Base-by-base conservation (phyloP, 495 filamentous ascomycete genomes). In the Corynascus novoguineensis region DNA sequence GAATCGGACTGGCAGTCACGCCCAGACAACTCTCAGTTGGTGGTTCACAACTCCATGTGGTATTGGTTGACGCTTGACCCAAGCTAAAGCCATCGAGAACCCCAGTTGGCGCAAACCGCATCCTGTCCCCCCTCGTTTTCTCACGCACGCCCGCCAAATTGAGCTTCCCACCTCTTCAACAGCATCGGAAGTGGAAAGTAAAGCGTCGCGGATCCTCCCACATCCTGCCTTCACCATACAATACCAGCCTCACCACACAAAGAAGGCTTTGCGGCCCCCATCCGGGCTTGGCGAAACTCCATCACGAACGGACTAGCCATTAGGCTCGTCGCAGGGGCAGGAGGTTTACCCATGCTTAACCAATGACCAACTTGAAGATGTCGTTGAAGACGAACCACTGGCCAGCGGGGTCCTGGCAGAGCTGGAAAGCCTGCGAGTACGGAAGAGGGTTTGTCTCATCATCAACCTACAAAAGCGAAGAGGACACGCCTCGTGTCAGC, bases 311-410 rank as follows among this genome's bases (percentile, higher is more conserved):
- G n/a, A n/a, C n/a, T n/a, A n/a, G n/a, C n/a, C n/a, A n/a, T 44
- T 27, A 29, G 4, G 21, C 8, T 38, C 35, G 35, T n/a, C 35
- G 7, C 10, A n/a, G 17, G 35, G 35, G 21, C 40, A 31, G 3
- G 29, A 19, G 21, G n/a, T 1, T 7, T 3, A 22, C 6, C 31
- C 40, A 28, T 37, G 55, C 47, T 66, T 78, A 57, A 69, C 70
- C 74, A 88, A 91, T 60, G 92, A 37, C 78, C 55, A 97, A 79
- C 62, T 85, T 85, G 83, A 96, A 97, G 73, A 96, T 74, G 68
- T 97, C 91, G 78, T 96, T 96, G 75, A 84, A 84, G 65, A 97
- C 85, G 68, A 81, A 95, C 78, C 84, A 96, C 72, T 77, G 83
- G 41, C 83, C 86, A 25, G 62, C 11, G n/a, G 72, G 74, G 27